Evolutionary conservation across 352 stramenopile genomes (phyloP).

Genomic region (Phytophthora gonapodyides): DNA sequence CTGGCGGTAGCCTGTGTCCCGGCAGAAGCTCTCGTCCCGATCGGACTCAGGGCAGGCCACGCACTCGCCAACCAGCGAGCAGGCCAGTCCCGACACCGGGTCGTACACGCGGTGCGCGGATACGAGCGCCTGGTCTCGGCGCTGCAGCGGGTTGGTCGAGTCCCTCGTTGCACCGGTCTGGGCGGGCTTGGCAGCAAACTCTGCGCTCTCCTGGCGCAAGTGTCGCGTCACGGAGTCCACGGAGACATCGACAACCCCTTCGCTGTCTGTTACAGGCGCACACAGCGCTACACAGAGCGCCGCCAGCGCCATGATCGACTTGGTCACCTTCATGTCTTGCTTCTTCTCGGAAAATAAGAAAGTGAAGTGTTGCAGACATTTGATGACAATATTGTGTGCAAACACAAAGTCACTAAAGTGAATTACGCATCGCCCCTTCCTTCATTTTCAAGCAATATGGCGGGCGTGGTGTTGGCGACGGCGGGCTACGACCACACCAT

Average conservation of each 20-base stretch:
- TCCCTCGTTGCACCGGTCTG: constrained; percentile 15
- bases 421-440: constrained; percentile 6
- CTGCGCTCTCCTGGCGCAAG: constrained; percentile 21
- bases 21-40: constrained; percentile 69
- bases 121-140: constrained; percentile 30
- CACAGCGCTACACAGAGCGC: constrained; percentile 23
- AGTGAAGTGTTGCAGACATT: constrained; percentile 6
- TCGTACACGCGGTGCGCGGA: constrained; percentile 66
- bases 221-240: neutral
- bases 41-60: constrained; percentile 59
- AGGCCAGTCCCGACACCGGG: constrained; percentile 61
- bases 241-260: neutral
- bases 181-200: constrained; percentile 8
- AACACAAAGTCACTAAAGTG: neutral
- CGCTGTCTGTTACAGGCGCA: neutral
- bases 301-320: constrained; percentile 18
- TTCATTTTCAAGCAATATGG: constrained; percentile 45
- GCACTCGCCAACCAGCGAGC: constrained; percentile 56
- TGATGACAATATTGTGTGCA: constrained; percentile 2
- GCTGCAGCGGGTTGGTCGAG: constrained; percentile 37
- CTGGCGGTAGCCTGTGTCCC: constrained; percentile 69
- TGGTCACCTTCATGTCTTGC: constrained; percentile 25
- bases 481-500: constrained; percentile 98
- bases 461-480: constrained; percentile 95
- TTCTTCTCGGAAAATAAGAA: constrained; percentile 7